Base-by-base conservation (phyloP, 495 filamentous ascomycete species). In the Patellaria atrata region DNA sequence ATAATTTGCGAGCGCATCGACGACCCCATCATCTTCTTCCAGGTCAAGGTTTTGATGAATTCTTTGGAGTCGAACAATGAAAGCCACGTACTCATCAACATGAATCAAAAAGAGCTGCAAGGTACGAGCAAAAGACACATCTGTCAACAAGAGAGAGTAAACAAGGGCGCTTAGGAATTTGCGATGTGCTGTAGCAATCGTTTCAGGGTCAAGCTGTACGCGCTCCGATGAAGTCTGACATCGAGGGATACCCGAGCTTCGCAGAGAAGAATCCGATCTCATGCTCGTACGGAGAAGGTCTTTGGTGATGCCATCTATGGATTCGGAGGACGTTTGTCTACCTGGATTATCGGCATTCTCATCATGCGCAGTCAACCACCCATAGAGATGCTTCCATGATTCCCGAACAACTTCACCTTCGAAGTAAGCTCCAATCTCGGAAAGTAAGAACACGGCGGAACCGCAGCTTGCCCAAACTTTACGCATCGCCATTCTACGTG, bases 401-500 rank as follows among this genome's bases (percentile, higher is more conserved):
- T 74, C 75, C 34, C 77, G 70, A 12, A 94, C 72, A 1, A 94
- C 77, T 52, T 94, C 84, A 2, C 80, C 82, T 50, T 94, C 85
- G 41, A 94, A 75, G 43, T 89, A 94, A 9, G 70, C 72, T 37
- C 83, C 78, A 9, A 79, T 71, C 42, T 94, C 85, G 1, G 79
- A 79, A 3, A 97, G 63, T 41, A 94, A 79, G 57, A 92, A 93
- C 1, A 87, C 64, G 0, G 82, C 79, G 3, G 82, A 79, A 44
- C 78, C 78, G 41, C 75, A 68, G 2, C 79, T 85, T 2, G 85
- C 85, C 87, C 89, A 97, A 0, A 86, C 67, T 14, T 68, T 77
- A 7, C 89, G 65, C 64, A 92, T 75, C 9, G 69, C 64, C 22
- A 60, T 59, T 11, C 65, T 62, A 25, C 86, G 65, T 8, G 51